phyloP scores from a whole-genome alignment of 1,284 basidiomycete species.

The Vanrija sp. region DNA sequence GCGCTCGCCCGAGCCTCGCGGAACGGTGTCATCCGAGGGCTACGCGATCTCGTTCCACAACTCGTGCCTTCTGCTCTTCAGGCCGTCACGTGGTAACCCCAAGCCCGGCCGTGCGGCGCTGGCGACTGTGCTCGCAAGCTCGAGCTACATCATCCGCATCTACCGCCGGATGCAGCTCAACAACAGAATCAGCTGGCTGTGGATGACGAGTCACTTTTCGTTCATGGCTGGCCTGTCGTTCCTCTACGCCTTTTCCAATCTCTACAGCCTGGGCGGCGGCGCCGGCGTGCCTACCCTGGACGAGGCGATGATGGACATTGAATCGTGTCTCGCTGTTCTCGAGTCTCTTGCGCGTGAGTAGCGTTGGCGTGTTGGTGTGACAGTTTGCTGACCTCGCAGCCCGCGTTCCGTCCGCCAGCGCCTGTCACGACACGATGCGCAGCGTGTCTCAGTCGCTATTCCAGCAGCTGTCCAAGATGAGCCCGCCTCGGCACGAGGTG shows the following conservation, averaged over 20 bases:
- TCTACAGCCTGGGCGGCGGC: conserved; percentile 47
- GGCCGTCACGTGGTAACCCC: conserved; percentile 49
- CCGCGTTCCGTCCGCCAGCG: conserved; percentile 46
- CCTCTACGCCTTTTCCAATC: conserved; percentile 50
- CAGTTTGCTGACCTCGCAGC: conserved; percentile 21
- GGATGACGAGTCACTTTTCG: conserved; percentile 49
- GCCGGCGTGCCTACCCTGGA: conserved; percentile 44
- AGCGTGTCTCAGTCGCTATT: conserved; percentile 45
- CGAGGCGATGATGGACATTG: conserved; percentile 48
- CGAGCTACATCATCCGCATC: conserved; percentile 50
- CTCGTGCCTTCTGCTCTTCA: conserved; percentile 48
- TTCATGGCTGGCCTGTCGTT: conserved; percentile 51
- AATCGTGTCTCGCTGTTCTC: conserved; percentile 47
- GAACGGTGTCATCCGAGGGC: conserved; percentile 47
- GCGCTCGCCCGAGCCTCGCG: conserved; percentile 45
- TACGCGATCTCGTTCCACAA: conserved; percentile 51
- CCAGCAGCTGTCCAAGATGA: conserved; percentile 39
- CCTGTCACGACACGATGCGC: conserved; percentile 49
- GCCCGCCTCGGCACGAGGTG: conserved; percentile 17
- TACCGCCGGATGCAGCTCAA: conserved; percentile 49
- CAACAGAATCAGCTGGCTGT: conserved; percentile 50
- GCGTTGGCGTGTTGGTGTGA: not conserved
- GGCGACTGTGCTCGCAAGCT: conserved; percentile 46
- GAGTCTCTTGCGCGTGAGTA: conserved; percentile 49
- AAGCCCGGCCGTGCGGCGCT: conserved; percentile 45